A percentile compares a stretch with the other conserved stretches of the same genome.
These are phyloP conservation scores for Annulohypoxylon truncatum DNA, from an alignment of 2,329 filamentous ascomycete genomes.

Conservation along the genomic window DNA sequence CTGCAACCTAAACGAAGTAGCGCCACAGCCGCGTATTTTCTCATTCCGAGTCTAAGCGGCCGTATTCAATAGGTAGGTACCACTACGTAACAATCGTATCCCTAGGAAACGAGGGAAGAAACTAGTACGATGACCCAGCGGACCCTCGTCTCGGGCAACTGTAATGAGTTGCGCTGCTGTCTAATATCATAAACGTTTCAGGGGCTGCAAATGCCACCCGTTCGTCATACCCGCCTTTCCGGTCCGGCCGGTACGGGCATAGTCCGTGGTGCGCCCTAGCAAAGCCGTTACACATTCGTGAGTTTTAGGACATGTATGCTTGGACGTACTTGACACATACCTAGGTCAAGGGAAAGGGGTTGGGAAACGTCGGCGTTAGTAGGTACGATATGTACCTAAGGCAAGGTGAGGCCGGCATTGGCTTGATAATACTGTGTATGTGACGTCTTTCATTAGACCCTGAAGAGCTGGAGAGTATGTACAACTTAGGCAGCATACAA, in stretches of 20 bases:
- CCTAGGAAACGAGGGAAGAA: neutral
- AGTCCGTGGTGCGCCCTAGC: neutral
- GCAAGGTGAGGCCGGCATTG: neutral
- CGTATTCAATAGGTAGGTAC: neutral
- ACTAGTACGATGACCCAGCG: neutral
- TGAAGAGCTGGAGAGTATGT: neutral
- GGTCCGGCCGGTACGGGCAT: constrained; percentile 14
- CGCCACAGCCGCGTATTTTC: constrained; percentile 18
- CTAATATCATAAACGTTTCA: neutral
- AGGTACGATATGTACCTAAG: neutral
- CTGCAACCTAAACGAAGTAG: constrained; percentile 18
- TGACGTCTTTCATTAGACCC: neutral
- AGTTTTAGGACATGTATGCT: constrained; percentile 3
- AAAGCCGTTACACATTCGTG: constrained; percentile 6
- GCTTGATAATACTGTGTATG: neutral
- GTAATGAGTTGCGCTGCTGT: neutral
- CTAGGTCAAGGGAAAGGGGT: constrained; percentile 2
- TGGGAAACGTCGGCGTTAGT: constrained; percentile 12
- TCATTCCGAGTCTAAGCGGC: constrained; percentile 7
- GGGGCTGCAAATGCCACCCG: neutral
- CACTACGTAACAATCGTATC: neutral
- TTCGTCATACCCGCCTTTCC: constrained; percentile 23
- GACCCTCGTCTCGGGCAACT: neutral
- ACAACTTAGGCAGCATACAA: neutral
- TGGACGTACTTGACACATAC: constrained; percentile 17